Evolutionary conservation across 1,139 yeast genomes (phyloP).

Genomic region (Taphrina pruni): DNA sequence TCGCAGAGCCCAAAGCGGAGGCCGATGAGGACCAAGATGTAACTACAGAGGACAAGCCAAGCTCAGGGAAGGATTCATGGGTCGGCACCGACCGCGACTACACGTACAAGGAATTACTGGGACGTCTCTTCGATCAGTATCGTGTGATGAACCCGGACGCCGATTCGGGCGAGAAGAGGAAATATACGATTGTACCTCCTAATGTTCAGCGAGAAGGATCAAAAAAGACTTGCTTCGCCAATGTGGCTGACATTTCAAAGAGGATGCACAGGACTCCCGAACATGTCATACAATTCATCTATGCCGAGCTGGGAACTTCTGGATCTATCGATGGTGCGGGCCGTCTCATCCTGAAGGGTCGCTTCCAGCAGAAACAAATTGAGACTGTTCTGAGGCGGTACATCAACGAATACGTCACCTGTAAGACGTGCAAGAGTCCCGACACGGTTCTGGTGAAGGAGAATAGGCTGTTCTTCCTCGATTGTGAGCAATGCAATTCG

Average conservation of each 20-base stretch:
- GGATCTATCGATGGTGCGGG: slow-evolving; percentile 98
- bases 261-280: slow-evolving; percentile 96
- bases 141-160: slow-evolving; percentile 95
- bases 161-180: slow-evolving; percentile 93
- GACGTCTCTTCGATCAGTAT: slow-evolving; percentile 82
- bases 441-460: slow-evolving; percentile 96
- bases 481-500: slow-evolving; percentile 97
- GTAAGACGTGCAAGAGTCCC: slow-evolving; percentile 98
- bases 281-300: slow-evolving; percentile 92
- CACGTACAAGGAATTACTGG: slow-evolving; percentile 76
- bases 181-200: slow-evolving; percentile 97
- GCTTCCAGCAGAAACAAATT: slow-evolving; percentile 96
- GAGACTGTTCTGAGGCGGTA: slow-evolving; percentile 96
- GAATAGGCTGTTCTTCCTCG: slow-evolving; percentile 95
- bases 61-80: slow-evolving; percentile 51
- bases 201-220: slow-evolving; percentile 95
- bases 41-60: slow-evolving; percentile 51
- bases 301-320: slow-evolving; percentile 98
- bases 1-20: slow-evolving; percentile 63
- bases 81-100: slow-evolving; percentile 59
- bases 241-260: slow-evolving; percentile 91
- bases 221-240: slow-evolving; percentile 93
- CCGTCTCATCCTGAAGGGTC: slow-evolving; percentile 95
- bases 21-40: slow-evolving; percentile 56
- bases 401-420: slow-evolving; percentile 86